Conservation (phyloP, 73 alveolate species). For the Paramecium caudatum region DNA sequence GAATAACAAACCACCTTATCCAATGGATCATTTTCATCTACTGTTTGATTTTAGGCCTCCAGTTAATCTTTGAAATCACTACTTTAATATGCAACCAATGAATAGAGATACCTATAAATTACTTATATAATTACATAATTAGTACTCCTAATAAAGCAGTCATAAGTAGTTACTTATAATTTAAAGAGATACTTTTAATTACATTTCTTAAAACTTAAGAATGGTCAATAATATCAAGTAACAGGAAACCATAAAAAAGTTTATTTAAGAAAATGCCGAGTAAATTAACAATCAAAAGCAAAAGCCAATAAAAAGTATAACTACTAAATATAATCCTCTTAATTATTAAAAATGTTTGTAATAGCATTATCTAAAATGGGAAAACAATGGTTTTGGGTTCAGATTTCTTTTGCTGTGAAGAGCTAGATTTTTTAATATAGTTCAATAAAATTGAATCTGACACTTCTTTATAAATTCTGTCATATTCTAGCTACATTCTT, state of each 20-base stretch:
- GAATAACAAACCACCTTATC: conserved; percentile 53
- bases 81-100: conserved; percentile 67
- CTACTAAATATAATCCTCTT: conserved; percentile 38
- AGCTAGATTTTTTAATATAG: not conserved
- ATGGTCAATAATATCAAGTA: conserved; percentile 73
- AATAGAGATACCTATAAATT: conserved; percentile 1
- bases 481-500: conserved; percentile 64
- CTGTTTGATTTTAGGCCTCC: not conserved
- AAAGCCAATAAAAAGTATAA: conserved; percentile 68
- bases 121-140: conserved; percentile 3
- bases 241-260: conserved; percentile 62
- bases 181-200: conserved; percentile 63
- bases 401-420: not conserved
- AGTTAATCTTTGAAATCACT: conserved; percentile 62
- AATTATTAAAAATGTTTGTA: conserved; percentile 17
- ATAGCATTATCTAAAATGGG: not conserved
- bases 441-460: conserved; percentile 39
- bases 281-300: not conserved
- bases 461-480: conserved; percentile 9
- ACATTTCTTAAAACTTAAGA: conserved; percentile 75
- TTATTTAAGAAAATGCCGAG: conserved; percentile 59
- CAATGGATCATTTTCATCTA: not conserved
- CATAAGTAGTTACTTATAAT: conserved; percentile 61
- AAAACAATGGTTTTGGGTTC: not conserved
- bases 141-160: conserved; percentile 76